A percentile compares a stretch with the other conserved stretches of the same genome.
phyloP scores from a whole-genome alignment of 805 yeast genomes.

The Teunomyces aglyptinius region DNA sequence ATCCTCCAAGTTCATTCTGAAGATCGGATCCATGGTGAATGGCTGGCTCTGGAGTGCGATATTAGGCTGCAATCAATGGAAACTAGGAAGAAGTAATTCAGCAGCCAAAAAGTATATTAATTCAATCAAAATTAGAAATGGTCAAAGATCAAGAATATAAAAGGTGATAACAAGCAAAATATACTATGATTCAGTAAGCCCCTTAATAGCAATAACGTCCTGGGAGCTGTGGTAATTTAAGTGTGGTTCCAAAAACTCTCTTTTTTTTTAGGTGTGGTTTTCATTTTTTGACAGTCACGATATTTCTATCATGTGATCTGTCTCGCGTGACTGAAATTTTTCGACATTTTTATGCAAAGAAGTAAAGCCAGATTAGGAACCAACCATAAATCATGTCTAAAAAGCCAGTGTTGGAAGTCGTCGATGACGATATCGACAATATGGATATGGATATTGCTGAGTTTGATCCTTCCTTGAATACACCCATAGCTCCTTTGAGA shows the following conservation, averaged over 20 bases:
- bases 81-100: too few species aligned
- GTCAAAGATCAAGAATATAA: not conserved
- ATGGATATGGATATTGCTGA: conserved; percentile 93
- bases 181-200: not conserved
- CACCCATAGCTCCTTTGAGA: conserved; percentile 67
- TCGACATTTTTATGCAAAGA: not conserved
- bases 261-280: not conserved
- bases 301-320: not conserved
- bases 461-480: conserved; percentile 64
- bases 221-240: not conserved
- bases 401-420: conserved; percentile 73
- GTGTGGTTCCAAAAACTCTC: conserved; percentile 1
- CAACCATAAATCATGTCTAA: conserved; percentile 19
- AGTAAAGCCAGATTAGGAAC: not conserved
- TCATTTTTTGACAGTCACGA: not conserved
- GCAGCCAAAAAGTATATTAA: too few species aligned
- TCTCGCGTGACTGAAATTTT: conserved; percentile 1
- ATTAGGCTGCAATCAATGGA: conserved; percentile 1
- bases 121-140: not conserved
- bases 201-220: not conserved
- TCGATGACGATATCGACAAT: conserved; percentile 85
- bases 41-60: not conserved
- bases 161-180: not conserved
- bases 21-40: conserved; percentile 9
- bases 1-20: conserved; percentile 11